Evolutionary conservation across 2,329 filamentous ascomycete genomes (phyloP), one percentile per base, ranked within the genome.

Genomic region (Apiospora malaysiana): DNA sequence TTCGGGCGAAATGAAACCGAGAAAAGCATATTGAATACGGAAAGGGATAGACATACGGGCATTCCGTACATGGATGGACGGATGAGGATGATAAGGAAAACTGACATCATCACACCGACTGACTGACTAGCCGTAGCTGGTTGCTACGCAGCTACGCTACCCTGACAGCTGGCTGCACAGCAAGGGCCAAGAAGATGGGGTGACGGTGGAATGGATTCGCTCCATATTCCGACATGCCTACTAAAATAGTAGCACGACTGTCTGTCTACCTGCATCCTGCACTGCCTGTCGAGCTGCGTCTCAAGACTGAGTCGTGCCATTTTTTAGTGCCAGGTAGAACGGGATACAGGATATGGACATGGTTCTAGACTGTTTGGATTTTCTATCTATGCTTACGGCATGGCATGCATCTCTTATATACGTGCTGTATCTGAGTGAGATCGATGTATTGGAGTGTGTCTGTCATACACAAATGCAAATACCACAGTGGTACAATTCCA

Each of bases 111-210:
- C 32, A 40, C 8, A 63, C 56, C 21, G 56, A 40, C 32, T 40
- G 56, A 37, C 56, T 63, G 56, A 63, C 56, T 63, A 32, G 32
- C 32, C 3, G 32, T 32, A 63, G 56, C 56, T 63, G 56, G 56
- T 63, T 63, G 56, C 56, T 63, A 40, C 56, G 56, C 56, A 40
- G 56, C 56, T 63, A 40, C 56, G 56, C 56, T 40, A 63, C 56
- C 27, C 27, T 63, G 56, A 63, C 56, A 63, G 56, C 51, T 59
- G 51, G 40, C 40, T 37, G 27, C 27, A 59, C 12, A 42, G 56
- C 32, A n/a, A 32, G 27, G 32, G 32, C 49, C 49, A 56, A 37
- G 51, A 59, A 37, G 56, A 63, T 21, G 56, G 56, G 56, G 51
- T 37, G 25, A 16, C 25, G 27, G 56, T 40, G 27, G 56, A 40